Conservation (phyloP, 2,329 filamentous ascomycete species). For the Ophiostoma angusticollis region DNA sequence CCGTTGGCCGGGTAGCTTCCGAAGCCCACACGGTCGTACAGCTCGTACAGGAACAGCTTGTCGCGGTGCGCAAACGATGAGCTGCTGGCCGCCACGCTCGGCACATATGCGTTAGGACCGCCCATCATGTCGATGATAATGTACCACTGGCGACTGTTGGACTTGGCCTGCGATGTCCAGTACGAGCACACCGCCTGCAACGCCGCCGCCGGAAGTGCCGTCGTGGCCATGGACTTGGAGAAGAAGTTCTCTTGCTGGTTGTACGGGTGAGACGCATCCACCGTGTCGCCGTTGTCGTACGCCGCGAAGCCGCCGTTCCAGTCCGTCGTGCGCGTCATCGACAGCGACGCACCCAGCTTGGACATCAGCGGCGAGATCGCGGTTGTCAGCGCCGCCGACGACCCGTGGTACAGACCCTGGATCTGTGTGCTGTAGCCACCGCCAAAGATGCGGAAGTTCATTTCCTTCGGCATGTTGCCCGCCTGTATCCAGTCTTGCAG, state of each 20-base stretch:
- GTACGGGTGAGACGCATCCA: constrained; percentile 18
- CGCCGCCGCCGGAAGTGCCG: constrained; percentile 15
- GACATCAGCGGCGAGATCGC: constrained; percentile 16
- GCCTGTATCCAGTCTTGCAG: constrained; percentile 18
- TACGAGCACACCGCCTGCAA: constrained; percentile 18
- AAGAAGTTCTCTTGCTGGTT: constrained; percentile 20
- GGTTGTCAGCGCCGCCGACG: constrained; percentile 7
- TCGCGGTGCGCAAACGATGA: constrained; percentile 29
- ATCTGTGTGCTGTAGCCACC: constrained; percentile 15
- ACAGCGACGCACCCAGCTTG: constrained; percentile 15
- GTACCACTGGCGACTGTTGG: constrained; percentile 20
- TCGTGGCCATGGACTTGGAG: constrained; percentile 19
- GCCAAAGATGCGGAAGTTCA: constrained; percentile 20
- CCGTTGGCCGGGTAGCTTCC: constrained; percentile 24
- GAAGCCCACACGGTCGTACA: constrained; percentile 27
- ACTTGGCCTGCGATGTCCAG: constrained; percentile 14
- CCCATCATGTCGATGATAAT: constrained; percentile 24
- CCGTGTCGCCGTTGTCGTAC: constrained; percentile 20
- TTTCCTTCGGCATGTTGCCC: constrained; percentile 16
- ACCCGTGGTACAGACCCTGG: constrained; percentile 20
- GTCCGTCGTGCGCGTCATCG: constrained; percentile 14
- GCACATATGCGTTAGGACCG: constrained; percentile 25
- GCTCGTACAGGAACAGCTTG: constrained; percentile 37
- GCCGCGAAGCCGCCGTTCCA: constrained; percentile 20
- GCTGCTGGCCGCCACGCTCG: constrained; percentile 15